Conservation (phyloP, 2,329 filamentous ascomycete species). For the Alternaria brassicae region DNA sequence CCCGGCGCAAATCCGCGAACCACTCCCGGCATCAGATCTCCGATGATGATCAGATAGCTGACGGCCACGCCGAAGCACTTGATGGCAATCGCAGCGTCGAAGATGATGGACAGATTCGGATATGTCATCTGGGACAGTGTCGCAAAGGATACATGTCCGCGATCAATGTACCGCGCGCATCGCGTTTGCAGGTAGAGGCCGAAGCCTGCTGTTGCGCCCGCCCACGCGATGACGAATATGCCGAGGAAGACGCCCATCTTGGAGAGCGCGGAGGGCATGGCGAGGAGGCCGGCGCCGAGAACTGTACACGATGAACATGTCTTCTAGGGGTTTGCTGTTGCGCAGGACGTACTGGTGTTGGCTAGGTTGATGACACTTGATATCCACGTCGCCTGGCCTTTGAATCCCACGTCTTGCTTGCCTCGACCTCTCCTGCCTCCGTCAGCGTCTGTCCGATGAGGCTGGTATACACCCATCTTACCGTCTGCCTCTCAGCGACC, state of each 20-base stretch:
- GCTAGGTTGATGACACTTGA: constrained; percentile 95
- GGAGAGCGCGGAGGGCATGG: constrained; percentile 93
- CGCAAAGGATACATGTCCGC: constrained; percentile 89
- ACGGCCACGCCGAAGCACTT: constrained; percentile 98
- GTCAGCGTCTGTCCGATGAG: constrained; percentile 27
- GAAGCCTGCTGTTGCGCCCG: constrained; percentile 85
- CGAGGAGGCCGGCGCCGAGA: constrained; percentile 90
- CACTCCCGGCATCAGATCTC: constrained; percentile 96
- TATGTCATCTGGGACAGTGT: constrained; percentile 97
- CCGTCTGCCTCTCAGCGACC: constrained; percentile 50
- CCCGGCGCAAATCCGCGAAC: constrained; percentile 77
- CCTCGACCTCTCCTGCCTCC: constrained; percentile 61
- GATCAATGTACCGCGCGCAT: constrained; percentile 91
- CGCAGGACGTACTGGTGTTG: constrained; percentile 79
- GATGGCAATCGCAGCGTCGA: constrained; percentile 93
- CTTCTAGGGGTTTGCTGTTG: not conserved
- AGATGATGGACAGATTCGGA: constrained; percentile 92
- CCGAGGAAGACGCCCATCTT: constrained; percentile 94
- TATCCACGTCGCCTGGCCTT: constrained; percentile 82
- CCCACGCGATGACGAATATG: constrained; percentile 86
- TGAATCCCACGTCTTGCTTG: constrained; percentile 72
- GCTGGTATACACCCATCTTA: constrained; percentile 14
- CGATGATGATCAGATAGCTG: constrained; percentile 98
- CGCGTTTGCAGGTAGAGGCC: constrained; percentile 93
- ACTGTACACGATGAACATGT: constrained; percentile 61